These are phyloP conservation scores for Pistacia integerrima DNA, from an alignment of 345 rosid species.

Conservation along the genomic window DNA sequence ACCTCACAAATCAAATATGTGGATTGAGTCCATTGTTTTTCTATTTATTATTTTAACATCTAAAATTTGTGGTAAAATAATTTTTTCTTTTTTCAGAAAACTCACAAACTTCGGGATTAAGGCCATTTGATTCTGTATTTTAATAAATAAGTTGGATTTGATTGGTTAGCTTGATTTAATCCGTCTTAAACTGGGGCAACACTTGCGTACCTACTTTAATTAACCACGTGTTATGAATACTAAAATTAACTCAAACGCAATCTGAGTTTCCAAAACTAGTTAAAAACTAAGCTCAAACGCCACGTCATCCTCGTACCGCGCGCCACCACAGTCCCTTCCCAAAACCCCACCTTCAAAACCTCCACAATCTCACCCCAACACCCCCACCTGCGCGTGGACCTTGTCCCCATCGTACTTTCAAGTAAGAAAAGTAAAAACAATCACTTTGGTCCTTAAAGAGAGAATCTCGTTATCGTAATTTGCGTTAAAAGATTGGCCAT, in stretches of 20 bases:
- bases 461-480: conserved; percentile 22
- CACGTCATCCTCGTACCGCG: neutral
- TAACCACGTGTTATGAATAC: neutral
- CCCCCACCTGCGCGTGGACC: neutral
- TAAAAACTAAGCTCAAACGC: neutral
- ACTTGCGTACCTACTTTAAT: neutral
- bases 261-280: neutral
- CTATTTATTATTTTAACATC: too few relatives aligned
- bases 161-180: too few relatives aligned
- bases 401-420: neutral
- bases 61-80: too few relatives aligned
- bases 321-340: too few relatives aligned
- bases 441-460: neutral
- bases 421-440: neutral
- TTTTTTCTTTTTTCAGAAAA: too few relatives aligned
- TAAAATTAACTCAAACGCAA: conserved; percentile 5
- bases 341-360: neutral
- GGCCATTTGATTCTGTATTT: too few relatives aligned
- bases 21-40: too few relatives aligned
- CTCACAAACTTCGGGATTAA: too few relatives aligned
- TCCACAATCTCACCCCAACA: neutral
- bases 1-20: too few relatives aligned
- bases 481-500: conserved; percentile 27
- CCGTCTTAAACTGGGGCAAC: neutral
- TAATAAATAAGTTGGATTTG: too few relatives aligned